These are phyloP conservation scores for Ceriops decandra DNA, from an alignment of 345 rosid genomes.

Conservation along the genomic window DNA sequence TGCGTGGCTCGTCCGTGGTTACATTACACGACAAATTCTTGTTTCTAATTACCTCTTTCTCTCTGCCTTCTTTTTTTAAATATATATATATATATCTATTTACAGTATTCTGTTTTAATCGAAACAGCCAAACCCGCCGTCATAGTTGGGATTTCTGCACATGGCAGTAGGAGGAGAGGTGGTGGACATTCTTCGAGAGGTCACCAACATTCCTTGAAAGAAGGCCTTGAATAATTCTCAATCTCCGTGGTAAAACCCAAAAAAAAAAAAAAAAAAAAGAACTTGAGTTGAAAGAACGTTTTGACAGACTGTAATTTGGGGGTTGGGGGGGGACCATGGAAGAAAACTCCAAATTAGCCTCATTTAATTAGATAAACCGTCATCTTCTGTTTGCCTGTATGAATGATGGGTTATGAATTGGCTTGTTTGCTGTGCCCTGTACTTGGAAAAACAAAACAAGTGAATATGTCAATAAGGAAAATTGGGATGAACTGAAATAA, in stretches of 20 bases:
- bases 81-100: neutral
- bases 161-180: constrained; percentile 30
- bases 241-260: constrained; percentile 24
- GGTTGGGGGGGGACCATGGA: constrained; percentile 36
- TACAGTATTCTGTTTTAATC: neutral
- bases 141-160: constrained; percentile 7
- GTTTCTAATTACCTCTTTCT: neutral
- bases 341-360: constrained; percentile 38
- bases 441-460: neutral
- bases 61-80: too few relatives aligned
- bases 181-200: constrained; percentile 30
- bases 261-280: neutral
- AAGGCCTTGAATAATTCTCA: constrained; percentile 21
- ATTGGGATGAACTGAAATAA: constrained; percentile 28
- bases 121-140: neutral
- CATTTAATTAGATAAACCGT: constrained; percentile 17
- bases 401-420: constrained; percentile 18
- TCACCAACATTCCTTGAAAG: constrained; percentile 38
- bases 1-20: neutral
- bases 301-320: constrained; percentile 45
- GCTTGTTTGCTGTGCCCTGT: constrained; percentile 16
- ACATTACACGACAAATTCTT: constrained; percentile 1
- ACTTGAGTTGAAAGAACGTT: constrained; percentile 20
- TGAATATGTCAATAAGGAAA: constrained; percentile 16
- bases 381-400: constrained; percentile 28